phyloP scores from a whole-genome alignment of 2,329 filamentous ascomycete species.

The Geosmithia putterillii region DNA sequence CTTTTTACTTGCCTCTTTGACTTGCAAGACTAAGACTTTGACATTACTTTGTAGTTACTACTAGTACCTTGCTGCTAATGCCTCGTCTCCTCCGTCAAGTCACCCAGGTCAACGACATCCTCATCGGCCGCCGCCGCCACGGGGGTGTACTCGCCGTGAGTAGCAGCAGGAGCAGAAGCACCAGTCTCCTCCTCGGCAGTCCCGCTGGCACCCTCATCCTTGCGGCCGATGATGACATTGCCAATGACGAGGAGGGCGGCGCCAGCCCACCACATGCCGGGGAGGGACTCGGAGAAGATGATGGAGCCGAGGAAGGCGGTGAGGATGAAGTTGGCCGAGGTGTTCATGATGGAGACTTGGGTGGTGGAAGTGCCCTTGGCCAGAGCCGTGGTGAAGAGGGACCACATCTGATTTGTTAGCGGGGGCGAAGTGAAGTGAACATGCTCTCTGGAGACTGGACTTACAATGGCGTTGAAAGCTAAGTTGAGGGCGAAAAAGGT shows the following conservation, averaged over 20 bases:
- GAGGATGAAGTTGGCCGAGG: slow-evolving; percentile 68
- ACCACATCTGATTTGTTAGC: slow-evolving; percentile 52
- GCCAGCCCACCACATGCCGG: slow-evolving; percentile 66
- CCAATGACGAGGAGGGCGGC: slow-evolving; percentile 61
- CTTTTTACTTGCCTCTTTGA: no score
- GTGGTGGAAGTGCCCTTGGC: slow-evolving; percentile 63
- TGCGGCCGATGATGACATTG: slow-evolving; percentile 64
- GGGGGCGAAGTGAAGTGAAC: background rate
- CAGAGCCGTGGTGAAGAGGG: slow-evolving; percentile 69
- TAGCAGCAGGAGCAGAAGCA: no score
- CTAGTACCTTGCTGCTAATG: background rate
- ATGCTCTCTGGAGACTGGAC: slow-evolving; percentile 10
- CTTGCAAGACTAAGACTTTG: no score
- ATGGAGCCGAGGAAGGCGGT: slow-evolving; percentile 59
- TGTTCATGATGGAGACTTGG: slow-evolving; percentile 73
- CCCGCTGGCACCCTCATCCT: slow-evolving; percentile 37
- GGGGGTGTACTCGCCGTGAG: slow-evolving; percentile 16
- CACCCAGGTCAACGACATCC: slow-evolving; percentile 21
- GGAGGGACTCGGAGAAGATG: slow-evolving; percentile 61
- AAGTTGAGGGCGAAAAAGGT: slow-evolving; percentile 66
- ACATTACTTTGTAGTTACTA: background rate
- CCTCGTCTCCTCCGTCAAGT: slow-evolving; percentile 8
- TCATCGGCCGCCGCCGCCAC: slow-evolving; percentile 18
- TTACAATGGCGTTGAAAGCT: slow-evolving; percentile 57
- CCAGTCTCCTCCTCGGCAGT: slow-evolving; percentile 2